Evolutionary conservation across 768 basidiomycete genomes (phyloP).

Genomic region (Leccinum disarticulatum): DNA sequence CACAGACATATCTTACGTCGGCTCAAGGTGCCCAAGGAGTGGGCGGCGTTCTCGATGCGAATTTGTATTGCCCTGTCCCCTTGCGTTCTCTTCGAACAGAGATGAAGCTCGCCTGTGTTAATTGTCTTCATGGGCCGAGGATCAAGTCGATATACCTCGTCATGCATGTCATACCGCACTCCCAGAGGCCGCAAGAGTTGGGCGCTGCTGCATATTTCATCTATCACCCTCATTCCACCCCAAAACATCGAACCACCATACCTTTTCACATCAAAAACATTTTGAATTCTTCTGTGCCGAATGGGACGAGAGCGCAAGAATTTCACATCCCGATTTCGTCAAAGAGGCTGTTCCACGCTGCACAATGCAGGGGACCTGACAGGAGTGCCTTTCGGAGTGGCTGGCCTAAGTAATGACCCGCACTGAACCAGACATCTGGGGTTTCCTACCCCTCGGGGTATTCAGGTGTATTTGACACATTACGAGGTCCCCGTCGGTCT

Average conservation of each 20-base stretch:
- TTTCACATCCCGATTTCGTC: slow-evolving; percentile 22
- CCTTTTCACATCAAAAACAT: slow-evolving; percentile 15
- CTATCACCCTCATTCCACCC: slow-evolving; percentile 6
- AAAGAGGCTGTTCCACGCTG: slow-evolving; percentile 15
- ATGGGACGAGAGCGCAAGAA: neutral
- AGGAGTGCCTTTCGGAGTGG: slow-evolving; percentile 6
- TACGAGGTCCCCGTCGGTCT: slow-evolving; percentile 4
- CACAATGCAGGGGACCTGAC: slow-evolving; percentile 5
- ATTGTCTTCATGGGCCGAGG: neutral
- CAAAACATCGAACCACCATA: slow-evolving; percentile 17
- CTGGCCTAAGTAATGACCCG: neutral
- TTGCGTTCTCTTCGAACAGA: neutral
- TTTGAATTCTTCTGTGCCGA: slow-evolving; percentile 8
- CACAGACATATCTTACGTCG: slow-evolving; percentile 4
- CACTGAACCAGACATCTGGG: neutral
- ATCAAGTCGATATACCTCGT: neutral
- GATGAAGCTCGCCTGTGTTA: neutral
- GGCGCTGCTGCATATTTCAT: slow-evolving; percentile 13
- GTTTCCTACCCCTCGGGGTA: neutral
- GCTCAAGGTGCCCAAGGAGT: neutral
- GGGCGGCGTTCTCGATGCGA: slow-evolving; percentile 3
- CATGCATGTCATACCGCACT: slow-evolving; percentile 3
- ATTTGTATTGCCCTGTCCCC: neutral
- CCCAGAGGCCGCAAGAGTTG: neutral
- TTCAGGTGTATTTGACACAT: slow-evolving; percentile 10